A percentile compares a stretch with the other conserved stretches of the same genome.
Evolutionary conservation across 257 asterid species (phyloP).

Genomic region (Petrea volubilis): DNA sequence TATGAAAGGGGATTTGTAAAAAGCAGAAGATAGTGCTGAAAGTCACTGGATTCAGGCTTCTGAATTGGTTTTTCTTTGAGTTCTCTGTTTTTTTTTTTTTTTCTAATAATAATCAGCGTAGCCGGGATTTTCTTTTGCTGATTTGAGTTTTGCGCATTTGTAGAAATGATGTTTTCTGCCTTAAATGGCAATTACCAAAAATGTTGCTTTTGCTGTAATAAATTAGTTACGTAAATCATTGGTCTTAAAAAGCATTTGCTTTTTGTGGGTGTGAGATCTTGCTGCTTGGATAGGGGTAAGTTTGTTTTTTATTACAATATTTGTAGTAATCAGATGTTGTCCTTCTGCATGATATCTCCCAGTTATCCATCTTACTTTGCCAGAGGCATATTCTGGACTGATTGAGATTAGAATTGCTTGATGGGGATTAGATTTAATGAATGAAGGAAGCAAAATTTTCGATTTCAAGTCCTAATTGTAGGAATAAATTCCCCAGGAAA

Average conservation of each 20-base stretch:
- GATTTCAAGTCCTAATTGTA: slow-evolving; percentile 14
- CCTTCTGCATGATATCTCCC: neutral
- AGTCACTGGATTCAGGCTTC: neutral
- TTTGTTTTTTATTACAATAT: too few species aligned
- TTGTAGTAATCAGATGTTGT: neutral
- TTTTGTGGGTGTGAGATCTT: neutral
- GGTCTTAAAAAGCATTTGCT: neutral
- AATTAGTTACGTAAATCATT: neutral
- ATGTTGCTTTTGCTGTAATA: neutral
- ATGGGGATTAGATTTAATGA: neutral
- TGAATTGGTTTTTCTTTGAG: neutral
- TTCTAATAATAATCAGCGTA: neutral
- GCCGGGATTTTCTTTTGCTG: neutral
- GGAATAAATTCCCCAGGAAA: slow-evolving; percentile 15
- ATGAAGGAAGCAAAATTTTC: neutral
- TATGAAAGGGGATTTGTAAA: neutral
- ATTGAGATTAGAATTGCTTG: neutral
- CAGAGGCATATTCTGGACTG: neutral
- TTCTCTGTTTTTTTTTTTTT: neutral
- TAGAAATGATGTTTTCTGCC: neutral
- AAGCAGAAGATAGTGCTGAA: slow-evolving; percentile 13
- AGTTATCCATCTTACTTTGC: neutral
- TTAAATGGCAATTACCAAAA: neutral
- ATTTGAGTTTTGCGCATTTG: too few species aligned
- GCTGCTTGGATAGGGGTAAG: neutral